Conservation (phyloP, 2,329 filamentous ascomycete species). For the Aureobasidium namibiae region DNA sequence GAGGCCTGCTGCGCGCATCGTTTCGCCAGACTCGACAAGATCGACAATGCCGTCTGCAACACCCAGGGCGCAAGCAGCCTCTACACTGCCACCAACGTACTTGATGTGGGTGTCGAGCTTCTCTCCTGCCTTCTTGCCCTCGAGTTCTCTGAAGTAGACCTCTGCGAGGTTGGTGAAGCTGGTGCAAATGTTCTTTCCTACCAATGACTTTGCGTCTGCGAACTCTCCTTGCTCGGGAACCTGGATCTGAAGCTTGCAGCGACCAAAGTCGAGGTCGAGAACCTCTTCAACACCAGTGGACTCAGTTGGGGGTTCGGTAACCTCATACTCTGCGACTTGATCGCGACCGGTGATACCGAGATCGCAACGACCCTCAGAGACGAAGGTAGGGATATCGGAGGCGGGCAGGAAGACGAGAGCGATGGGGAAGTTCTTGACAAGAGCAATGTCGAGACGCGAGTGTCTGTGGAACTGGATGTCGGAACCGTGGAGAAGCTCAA, state of each 20-base stretch:
- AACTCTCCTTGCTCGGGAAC: conserved; percentile 79
- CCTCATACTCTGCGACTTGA: conserved; percentile 71
- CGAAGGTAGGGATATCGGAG: conserved; percentile 94
- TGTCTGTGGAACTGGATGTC: conserved; percentile 96
- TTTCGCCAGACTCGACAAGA: conserved; percentile 95
- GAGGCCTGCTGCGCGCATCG: conserved; percentile 91
- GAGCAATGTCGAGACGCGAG: conserved; percentile 89
- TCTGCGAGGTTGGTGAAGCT: conserved; percentile 83
- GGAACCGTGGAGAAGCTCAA: conserved; percentile 85
- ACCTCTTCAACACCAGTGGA: conserved; percentile 68
- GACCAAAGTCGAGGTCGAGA: conserved; percentile 82
- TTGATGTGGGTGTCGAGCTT: conserved; percentile 74
- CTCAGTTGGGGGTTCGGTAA: conserved; percentile 36
- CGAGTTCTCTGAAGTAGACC: conserved; percentile 75
- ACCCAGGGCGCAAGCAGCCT: conserved; percentile 89
- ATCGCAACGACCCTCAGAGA: conserved; percentile 88
- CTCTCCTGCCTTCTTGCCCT: conserved; percentile 41
- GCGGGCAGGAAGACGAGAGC: conserved; percentile 95
- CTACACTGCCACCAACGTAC: conserved; percentile 91
- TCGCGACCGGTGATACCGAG: conserved; percentile 92
- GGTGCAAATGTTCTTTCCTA: conserved; percentile 90
- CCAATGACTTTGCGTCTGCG: conserved; percentile 61
- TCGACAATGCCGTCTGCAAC: conserved; percentile 97
- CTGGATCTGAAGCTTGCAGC: conserved; percentile 93
- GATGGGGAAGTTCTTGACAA: conserved; percentile 93